Percentiles rank a stretch among this genome's conserved stretches.
phyloP scores from a whole-genome alignment of 2,329 filamentous ascomycete genomes.

The Monilinia fructicola region DNA sequence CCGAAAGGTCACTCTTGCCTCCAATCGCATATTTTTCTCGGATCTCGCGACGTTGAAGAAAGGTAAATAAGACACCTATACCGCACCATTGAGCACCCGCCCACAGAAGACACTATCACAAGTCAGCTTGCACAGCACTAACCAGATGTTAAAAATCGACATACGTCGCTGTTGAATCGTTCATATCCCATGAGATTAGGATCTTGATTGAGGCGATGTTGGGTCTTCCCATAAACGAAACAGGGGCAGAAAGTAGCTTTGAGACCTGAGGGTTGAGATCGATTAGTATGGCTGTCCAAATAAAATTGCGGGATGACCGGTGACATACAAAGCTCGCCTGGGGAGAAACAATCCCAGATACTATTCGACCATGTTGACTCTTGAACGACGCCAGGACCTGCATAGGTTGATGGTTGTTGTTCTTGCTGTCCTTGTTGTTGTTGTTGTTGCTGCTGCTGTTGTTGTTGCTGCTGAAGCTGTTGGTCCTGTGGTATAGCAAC shows the following conservation, averaged over 20 bases:
- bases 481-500: slow-evolving; percentile 1
- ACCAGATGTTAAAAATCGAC: neutral
- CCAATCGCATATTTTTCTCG: slow-evolving; percentile 34
- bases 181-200: slow-evolving; percentile 34
- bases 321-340: slow-evolving; percentile 14
- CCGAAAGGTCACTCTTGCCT: slow-evolving; percentile 41
- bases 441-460: slow-evolving; percentile 4
- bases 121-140: slow-evolving; percentile 28
- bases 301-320: neutral
- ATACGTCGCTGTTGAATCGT: slow-evolving; percentile 32
- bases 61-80: slow-evolving; percentile 28
- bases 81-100: slow-evolving; percentile 25
- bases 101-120: slow-evolving; percentile 22
- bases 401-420: slow-evolving; percentile 7
- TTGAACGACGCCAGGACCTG: neutral
- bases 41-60: slow-evolving; percentile 32
- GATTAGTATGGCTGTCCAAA: neutral
- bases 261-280: slow-evolving; percentile 26
- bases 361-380: slow-evolving; percentile 18
- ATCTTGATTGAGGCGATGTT: slow-evolving; percentile 30
- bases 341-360: slow-evolving; percentile 21
- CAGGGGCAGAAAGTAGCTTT: slow-evolving; percentile 36
- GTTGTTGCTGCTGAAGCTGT: neutral
- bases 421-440: neutral
- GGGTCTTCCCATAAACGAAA: slow-evolving; percentile 37